Conservation (phyloP, 805 yeast genomes). For the Yamadazyma laniorum region DNA sequence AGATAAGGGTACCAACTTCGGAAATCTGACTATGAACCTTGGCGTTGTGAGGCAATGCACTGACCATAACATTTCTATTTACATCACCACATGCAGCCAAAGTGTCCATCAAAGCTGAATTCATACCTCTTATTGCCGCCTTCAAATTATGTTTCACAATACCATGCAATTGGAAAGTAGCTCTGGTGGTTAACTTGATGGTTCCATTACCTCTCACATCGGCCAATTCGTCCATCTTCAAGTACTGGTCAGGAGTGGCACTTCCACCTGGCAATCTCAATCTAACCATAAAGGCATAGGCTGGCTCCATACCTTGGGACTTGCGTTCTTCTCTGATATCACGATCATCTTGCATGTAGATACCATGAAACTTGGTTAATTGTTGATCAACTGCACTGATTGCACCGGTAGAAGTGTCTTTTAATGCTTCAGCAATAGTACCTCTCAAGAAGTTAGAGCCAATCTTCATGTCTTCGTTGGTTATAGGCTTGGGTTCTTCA, state of each 20-base stretch:
- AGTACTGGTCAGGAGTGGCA: constrained; percentile 86
- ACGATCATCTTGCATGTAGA: constrained; percentile 98
- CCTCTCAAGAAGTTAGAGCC: constrained; percentile 88
- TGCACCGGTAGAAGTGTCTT: constrained; percentile 84
- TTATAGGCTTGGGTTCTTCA: constrained; percentile 86
- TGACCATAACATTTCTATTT: constrained; percentile 89
- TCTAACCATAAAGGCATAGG: constrained; percentile 95
- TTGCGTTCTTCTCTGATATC: constrained; percentile 92
- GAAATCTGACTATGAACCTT: constrained; percentile 76
- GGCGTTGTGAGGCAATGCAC: constrained; percentile 86
- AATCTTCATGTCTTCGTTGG: constrained; percentile 93
- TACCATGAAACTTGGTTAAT: constrained; percentile 95
- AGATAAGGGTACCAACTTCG: constrained; percentile 58
- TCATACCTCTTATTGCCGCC: constrained; percentile 90
- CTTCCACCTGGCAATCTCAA: constrained; percentile 92
- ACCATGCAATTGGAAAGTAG: constrained; percentile 95
- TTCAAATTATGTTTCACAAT: constrained; percentile 85
- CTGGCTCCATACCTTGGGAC: constrained; percentile 90
- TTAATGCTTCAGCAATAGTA: constrained; percentile 82
- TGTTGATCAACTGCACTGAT: constrained; percentile 90
- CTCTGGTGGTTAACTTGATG: constrained; percentile 91
- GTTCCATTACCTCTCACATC: constrained; percentile 88
- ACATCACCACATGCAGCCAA: constrained; percentile 99
- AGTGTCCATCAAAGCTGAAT: constrained; percentile 86
- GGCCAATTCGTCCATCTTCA: constrained; percentile 77